A percentile compares a stretch with the other conserved stretches of the same genome.
Evolutionary conservation across 495 filamentous ascomycete genomes (phyloP).

Genomic region (Neurospora sp.): DNA sequence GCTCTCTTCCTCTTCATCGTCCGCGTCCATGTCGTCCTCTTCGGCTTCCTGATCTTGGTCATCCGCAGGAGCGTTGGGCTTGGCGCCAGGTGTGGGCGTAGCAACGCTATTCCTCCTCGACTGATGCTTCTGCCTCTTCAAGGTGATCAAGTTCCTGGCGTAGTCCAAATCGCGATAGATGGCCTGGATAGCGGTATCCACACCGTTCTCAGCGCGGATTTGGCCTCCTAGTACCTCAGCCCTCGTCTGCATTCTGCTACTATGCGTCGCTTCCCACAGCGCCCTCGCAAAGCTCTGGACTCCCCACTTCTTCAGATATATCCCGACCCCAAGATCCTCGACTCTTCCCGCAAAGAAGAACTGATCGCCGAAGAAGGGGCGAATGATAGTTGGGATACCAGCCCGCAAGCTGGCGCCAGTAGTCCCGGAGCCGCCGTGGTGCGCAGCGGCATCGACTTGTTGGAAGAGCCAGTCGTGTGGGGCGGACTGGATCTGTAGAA

Average conservation of each 20-base stretch:
- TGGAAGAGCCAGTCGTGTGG: slow-evolving; percentile 96
- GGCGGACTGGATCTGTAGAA: slow-evolving; percentile 78
- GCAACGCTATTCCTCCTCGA: slow-evolving; percentile 37
- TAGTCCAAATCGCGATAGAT: slow-evolving; percentile 96
- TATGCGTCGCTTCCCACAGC: slow-evolving; percentile 85
- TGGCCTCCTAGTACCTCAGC: slow-evolving; percentile 71
- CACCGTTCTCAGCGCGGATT: slow-evolving; percentile 87
- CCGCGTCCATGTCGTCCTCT: slow-evolving; percentile 7
- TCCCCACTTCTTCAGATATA: slow-evolving; percentile 82
- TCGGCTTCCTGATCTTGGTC: slow-evolving; percentile 14
- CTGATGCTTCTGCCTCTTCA: slow-evolving; percentile 37
- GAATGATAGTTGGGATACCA: slow-evolving; percentile 87
- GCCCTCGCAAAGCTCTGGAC: slow-evolving; percentile 70
- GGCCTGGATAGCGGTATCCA: slow-evolving; percentile 77
- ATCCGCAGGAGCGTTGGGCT: not conserved
- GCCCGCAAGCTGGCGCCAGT: slow-evolving; percentile 90
- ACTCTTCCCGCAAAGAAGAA: slow-evolving; percentile 88
- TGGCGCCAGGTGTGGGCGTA: not conserved
- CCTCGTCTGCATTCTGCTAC: slow-evolving; percentile 79
- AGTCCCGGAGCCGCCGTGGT: slow-evolving; percentile 92
- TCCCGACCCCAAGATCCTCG: slow-evolving; percentile 86
- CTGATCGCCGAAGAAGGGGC: slow-evolving; percentile 96
- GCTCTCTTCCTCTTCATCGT: slow-evolving; percentile 34
- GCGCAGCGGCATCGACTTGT: slow-evolving; percentile 88
- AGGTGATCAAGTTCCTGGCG: slow-evolving; percentile 74